Percentiles rank a stretch among this genome's conserved stretches.
phyloP scores from a whole-genome alignment of 176 grass and related monocot species.

The Aechmea fasciata region DNA sequence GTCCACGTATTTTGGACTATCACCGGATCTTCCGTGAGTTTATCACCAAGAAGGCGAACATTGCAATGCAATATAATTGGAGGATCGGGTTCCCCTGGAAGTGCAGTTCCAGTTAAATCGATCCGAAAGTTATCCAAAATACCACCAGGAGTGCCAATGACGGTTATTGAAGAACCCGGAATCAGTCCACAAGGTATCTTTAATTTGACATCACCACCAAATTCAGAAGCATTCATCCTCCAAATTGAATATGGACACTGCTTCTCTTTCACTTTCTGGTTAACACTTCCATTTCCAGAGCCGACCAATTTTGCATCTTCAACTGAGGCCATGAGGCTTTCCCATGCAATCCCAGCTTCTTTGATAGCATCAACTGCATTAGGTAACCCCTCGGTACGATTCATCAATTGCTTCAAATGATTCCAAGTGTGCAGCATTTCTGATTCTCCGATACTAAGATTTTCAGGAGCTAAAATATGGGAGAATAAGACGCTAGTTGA shows the following conservation, averaged over 20 bases:
- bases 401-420: conserved; percentile 56
- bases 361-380: conserved; percentile 82
- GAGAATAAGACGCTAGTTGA: conserved; percentile 45
- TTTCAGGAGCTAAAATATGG: conserved; percentile 51
- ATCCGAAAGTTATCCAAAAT: conserved; percentile 77
- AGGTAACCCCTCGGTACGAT: conserved; percentile 46
- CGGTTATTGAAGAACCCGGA: conserved; percentile 89
- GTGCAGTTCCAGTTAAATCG: conserved; percentile 59
- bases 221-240: conserved; percentile 74
- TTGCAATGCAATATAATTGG: conserved; percentile 93
- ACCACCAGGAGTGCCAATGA: conserved; percentile 84
- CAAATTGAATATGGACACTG: conserved; percentile 94
- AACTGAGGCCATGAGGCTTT: conserved; percentile 53
- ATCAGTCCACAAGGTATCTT: conserved; percentile 86
- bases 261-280: conserved; percentile 62
- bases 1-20: conserved; percentile 99
- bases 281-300: conserved; percentile 37
- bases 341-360: conserved; percentile 83
- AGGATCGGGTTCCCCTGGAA: conserved; percentile 83
- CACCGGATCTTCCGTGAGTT: conserved; percentile 94
- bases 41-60: conserved; percentile 91
- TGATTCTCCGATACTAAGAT: conserved; percentile 56
- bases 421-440: conserved; percentile 61
- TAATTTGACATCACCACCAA: conserved; percentile 45
- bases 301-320: conserved; percentile 41